Evolutionary conservation across 306 rosid genomes (phyloP).

Genomic region (Nissolia schottii): DNA sequence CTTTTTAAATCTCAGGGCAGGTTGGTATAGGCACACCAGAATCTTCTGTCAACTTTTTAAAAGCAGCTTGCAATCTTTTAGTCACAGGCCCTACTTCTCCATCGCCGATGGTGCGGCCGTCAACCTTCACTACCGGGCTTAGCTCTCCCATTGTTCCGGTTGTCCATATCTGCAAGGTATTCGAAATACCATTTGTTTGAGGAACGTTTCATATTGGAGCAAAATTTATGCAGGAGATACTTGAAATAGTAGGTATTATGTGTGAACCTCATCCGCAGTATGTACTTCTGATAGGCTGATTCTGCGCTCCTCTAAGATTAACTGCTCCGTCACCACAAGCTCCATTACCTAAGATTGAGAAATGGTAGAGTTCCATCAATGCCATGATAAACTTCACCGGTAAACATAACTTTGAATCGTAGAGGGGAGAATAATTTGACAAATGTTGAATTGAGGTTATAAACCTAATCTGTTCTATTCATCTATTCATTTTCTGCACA

Average conservation of each 20-base stretch:
- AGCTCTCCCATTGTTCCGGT: slow-evolving; percentile 93
- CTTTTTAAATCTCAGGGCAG: slow-evolving; percentile 23
- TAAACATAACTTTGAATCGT: not conserved
- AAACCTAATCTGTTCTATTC: not conserved
- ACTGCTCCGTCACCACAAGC: slow-evolving; percentile 60
- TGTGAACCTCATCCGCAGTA: slow-evolving; percentile 79
- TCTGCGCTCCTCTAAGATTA: slow-evolving; percentile 67
- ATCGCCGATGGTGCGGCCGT: slow-evolving; percentile 72
- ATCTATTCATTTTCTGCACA: not conserved
- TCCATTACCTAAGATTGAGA: slow-evolving; percentile 61
- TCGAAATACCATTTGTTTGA: not conserved
- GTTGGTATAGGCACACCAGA: slow-evolving; percentile 61
- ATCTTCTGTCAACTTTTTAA: slow-evolving; percentile 57
- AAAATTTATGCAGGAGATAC: not conserved
- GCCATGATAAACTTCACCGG: not conserved
- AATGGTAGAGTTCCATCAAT: not conserved
- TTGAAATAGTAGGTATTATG: not conserved
- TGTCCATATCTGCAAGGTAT: slow-evolving; percentile 68
- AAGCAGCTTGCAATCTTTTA: slow-evolving; percentile 61
- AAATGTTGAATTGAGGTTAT: not conserved
- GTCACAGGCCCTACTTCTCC: slow-evolving; percentile 82
- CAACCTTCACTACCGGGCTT: slow-evolving; percentile 90
- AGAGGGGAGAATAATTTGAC: not conserved
- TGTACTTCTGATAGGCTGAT: slow-evolving; percentile 81
- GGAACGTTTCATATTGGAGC: not conserved